Base-by-base conservation (phyloP, 2,329 filamentous ascomycete genomes). In the Byssoonygena ceratinophila region DNA sequence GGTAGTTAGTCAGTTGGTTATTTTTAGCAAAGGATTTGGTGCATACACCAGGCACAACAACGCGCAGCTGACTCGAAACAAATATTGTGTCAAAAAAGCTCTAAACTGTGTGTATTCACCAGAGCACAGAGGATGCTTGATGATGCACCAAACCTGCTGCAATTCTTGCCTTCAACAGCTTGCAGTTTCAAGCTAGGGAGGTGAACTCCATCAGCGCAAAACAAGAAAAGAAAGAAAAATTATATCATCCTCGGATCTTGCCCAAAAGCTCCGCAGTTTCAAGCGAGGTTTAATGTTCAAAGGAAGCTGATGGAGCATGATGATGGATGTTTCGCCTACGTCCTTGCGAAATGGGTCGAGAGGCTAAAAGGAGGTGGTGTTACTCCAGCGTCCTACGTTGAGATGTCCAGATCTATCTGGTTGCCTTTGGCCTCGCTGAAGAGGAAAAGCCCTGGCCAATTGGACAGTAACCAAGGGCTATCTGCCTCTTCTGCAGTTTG, bases 331-430 rank as follows among this genome's bases (percentile, higher is more conserved):
- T 18, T 7, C 9, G 12, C 40, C 14, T 29, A 16, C 32, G 2
- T 29, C 18, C 7, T 47, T 36, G 7, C 31, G 22, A 47, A 25
- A 34, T 25, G 32, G 45, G 16, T 37, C 20, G 12, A 37, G 27
- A 36, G 22, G 32, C 20, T 46, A 46, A n/a, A n/a, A 37, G n/a
- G 14, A 37, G 20, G 22, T 37, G 14, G 36, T 48, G 22, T 32
- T 20, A 31, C 46, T 40, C 36, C 16, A 41, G 36, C 36, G 46
- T 49, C 36, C 46, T 49, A 41, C 23, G 36, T 22, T 49, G 46
- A 49, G 32, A 49, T 36, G 23, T 47, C 31, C 9, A 36, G 22
- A 31, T n/a, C 44, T n/a, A 37, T 37, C 14, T 37, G 18, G 29
- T 34, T 36, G 29, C 18, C 9, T 36, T 22, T 36, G 11, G 43